Base-by-base conservation (phyloP, 805 yeast genomes). In the Wickerhamomyces subpelliculosus region DNA sequence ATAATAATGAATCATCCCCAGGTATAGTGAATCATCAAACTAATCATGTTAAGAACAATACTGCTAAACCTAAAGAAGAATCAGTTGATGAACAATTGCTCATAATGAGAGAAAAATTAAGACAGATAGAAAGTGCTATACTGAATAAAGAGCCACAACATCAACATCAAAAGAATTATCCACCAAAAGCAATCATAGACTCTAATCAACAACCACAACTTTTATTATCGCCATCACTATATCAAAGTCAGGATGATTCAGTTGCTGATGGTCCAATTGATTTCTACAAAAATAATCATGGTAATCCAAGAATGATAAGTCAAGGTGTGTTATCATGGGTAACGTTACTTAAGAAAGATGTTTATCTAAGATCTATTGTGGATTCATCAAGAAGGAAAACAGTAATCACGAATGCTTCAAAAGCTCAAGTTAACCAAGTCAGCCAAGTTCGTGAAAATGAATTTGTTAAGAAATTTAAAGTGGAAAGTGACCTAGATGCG, bases 321-420 rank as follows among this genome's bases (percentile, higher is more conserved):
- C 51, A 50, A 20, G 57, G 57, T 4, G 41, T 49, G 0, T 37
- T 54, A 13, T 44, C 54, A 3, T 54, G 58, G 58, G 49, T 46
- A 1, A 42, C 54, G 1, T 23, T 54, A 17, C 18, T 54, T 13
- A 36, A 49, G 13, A 54, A 51, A 26, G 58, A 54, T 34, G 38
- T 43, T 9, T 54, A 49, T 31, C 28, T 54, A 27, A 48, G 46
- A 27, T 34, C 49, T 8, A 32, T 52, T 8, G 36, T 44, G 10
- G 24, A 42, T 0, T 39, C 46, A 3, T 27, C 40, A 12, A 41
- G 28, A 8, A 16, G 18, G n/a, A 16, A 31, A 18, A 42, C 31
- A 31, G 10, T 32, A 8, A 2, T 35, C 2, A n/a, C 29, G 3
- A 8, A 21, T 14, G 34, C 19, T 8, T n/a, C n/a, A n/a, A 36